Percentiles rank a stretch among this genome's conserved stretches.
These are phyloP conservation scores for Lignosus rhinocerotis DNA, from an alignment of 1,284 basidiomycete species.

Conservation along the genomic window DNA sequence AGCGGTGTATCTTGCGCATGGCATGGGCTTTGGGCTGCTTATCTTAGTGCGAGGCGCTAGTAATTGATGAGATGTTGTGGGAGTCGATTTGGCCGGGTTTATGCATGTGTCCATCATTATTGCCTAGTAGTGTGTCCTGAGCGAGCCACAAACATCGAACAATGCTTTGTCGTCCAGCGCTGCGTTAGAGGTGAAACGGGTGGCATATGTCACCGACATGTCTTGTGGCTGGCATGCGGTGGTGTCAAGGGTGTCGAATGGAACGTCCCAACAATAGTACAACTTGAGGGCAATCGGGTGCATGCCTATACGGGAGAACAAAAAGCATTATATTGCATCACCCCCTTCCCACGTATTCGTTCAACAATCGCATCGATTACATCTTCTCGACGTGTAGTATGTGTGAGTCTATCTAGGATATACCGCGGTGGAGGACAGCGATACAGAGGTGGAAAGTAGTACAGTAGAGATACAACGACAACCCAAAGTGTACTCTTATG, in stretches of 20 bases:
- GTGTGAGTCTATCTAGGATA: not conserved
- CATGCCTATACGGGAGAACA: slow-evolving; percentile 4
- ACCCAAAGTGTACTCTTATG: slow-evolving; percentile 14
- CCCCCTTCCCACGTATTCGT: not conserved
- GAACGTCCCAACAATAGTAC: not conserved
- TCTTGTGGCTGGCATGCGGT: not conserved
- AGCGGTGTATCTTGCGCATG: not conserved
- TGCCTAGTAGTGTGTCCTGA: not conserved
- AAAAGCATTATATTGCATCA: not conserved
- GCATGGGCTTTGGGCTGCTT: not conserved
- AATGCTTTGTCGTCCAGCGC: not conserved
- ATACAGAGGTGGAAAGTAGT: slow-evolving; percentile 7
- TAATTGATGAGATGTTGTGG: not conserved
- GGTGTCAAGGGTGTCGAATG: not conserved
- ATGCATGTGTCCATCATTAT: not conserved
- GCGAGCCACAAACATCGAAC: not conserved
- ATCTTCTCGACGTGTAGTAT: slow-evolving; percentile 1
- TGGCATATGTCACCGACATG: not conserved
- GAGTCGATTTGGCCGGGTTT: not conserved
- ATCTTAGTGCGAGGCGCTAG: not conserved
- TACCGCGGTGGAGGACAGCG: not conserved
- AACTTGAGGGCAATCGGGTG: not conserved
- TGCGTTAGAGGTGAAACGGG: not conserved
- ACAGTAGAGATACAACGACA: slow-evolving; percentile 17
- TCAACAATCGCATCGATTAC: slow-evolving; percentile 1